Percentiles rank a stretch among this genome's conserved stretches.
These are phyloP conservation scores for Lachnellula occidentalis DNA, from an alignment of 2,329 filamentous ascomycete species.

Conservation along the genomic window DNA sequence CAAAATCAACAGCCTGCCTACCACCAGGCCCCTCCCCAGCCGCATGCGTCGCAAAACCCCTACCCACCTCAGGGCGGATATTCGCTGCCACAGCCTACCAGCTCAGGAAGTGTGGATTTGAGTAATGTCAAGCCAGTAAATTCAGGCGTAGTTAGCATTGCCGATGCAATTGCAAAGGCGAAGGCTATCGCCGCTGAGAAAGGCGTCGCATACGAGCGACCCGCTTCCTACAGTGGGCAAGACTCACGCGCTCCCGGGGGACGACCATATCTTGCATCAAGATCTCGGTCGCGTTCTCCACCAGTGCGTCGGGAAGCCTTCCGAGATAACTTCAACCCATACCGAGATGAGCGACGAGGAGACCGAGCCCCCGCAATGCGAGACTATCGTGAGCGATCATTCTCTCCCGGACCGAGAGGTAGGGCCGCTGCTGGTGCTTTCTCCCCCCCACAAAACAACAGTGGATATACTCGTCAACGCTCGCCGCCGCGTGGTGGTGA, in stretches of 20 bases:
- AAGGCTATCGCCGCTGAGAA: slow-evolving; percentile 77
- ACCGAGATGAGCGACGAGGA: slow-evolving; percentile 77
- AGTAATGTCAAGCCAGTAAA: slow-evolving; percentile 74
- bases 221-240: slow-evolving; percentile 34
- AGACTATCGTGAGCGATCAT: slow-evolving; percentile 65
- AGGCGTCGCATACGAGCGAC: slow-evolving; percentile 61
- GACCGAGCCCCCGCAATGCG: slow-evolving; percentile 49
- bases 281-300: slow-evolving; percentile 67
- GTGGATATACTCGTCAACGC: slow-evolving; percentile 45
- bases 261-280: slow-evolving; percentile 56
- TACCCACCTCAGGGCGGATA: slow-evolving; percentile 36
- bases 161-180: slow-evolving; percentile 79
- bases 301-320: slow-evolving; percentile 63
- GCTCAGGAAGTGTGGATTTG: slow-evolving; percentile 72
- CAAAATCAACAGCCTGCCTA: slow-evolving; percentile 34
- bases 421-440: slow-evolving; percentile 46
- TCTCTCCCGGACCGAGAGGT: slow-evolving; percentile 57
- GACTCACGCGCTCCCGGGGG: slow-evolving; percentile 42
- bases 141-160: slow-evolving; percentile 76
- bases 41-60: slow-evolving; percentile 39
- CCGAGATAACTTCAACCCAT: slow-evolving; percentile 73
- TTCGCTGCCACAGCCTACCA: slow-evolving; percentile 49
- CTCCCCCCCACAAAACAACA: slow-evolving; percentile 54
- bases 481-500: slow-evolving; percentile 48
- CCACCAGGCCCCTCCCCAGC: slow-evolving; percentile 24